Conservation (phyloP, 768 basidiomycete genomes). For the Dentipellis fragilis region DNA sequence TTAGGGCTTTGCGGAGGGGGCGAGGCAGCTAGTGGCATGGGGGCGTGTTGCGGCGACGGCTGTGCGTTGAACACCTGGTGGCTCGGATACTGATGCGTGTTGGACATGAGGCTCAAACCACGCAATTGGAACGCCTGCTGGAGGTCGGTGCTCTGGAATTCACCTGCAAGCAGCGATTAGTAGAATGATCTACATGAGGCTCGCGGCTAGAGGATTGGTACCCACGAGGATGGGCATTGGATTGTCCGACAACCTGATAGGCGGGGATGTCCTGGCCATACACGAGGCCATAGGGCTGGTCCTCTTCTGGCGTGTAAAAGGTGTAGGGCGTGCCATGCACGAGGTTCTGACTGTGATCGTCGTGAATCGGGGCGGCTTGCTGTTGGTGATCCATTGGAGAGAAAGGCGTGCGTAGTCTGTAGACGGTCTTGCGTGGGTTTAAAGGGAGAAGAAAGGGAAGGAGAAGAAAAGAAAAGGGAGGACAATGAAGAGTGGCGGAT, state of each 20-base stretch:
- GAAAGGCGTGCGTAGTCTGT: slow-evolving; percentile 14
- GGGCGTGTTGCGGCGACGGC: slow-evolving; percentile 15
- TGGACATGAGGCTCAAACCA: slow-evolving; percentile 54
- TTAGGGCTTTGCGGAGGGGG: slow-evolving; percentile 70
- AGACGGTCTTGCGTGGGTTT: slow-evolving; percentile 9
- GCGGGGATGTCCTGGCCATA: slow-evolving; percentile 36
- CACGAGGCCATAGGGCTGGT: slow-evolving; percentile 22
- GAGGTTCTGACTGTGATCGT: slow-evolving; percentile 10
- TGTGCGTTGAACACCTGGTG: slow-evolving; percentile 44
- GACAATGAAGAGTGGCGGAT: slow-evolving; percentile 20
- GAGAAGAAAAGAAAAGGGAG: slow-evolving; percentile 24
- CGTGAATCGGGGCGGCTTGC: slow-evolving; percentile 9
- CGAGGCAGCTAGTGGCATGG: slow-evolving; percentile 15
- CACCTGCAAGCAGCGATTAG: slow-evolving; percentile 43
- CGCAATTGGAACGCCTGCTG: slow-evolving; percentile 54
- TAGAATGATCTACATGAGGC: slow-evolving; percentile 53
- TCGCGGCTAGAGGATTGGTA: slow-evolving; percentile 32
- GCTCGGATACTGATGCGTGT: slow-evolving; percentile 50
- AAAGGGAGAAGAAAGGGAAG: slow-evolving; percentile 21
- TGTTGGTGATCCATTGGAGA: slow-evolving; percentile 22
- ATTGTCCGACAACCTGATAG: slow-evolving; percentile 41
- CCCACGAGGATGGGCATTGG: slow-evolving; percentile 65
- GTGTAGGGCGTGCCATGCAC: slow-evolving; percentile 22
- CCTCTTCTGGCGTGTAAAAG: slow-evolving; percentile 25
- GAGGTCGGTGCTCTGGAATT: slow-evolving; percentile 55